A percentile compares a stretch with the other conserved stretches of the same genome.
phyloP scores from a whole-genome alignment of 2,329 filamentous ascomycete species.

The Fusarium torulosum region DNA sequence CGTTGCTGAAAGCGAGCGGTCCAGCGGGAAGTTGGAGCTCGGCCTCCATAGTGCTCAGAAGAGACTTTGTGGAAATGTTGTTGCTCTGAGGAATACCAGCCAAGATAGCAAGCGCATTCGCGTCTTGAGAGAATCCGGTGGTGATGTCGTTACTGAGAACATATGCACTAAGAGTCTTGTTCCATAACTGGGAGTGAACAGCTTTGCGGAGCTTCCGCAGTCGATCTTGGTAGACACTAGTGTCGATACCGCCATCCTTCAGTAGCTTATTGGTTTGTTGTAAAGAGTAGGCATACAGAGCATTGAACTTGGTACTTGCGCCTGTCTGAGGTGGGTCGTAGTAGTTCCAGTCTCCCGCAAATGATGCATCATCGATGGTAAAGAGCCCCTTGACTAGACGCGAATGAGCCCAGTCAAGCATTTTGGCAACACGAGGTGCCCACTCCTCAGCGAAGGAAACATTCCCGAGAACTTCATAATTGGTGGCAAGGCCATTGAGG shows the following conservation, averaged over 20 bases:
- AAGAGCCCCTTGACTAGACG: background rate
- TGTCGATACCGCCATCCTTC: background rate
- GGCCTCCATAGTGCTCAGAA: background rate
- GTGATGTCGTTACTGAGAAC: background rate
- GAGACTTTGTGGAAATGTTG: background rate
- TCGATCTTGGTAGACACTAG: background rate
- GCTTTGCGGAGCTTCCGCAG: background rate
- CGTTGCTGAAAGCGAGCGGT: constrained; percentile 6
- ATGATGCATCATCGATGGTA: background rate
- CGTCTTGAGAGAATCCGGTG: background rate
- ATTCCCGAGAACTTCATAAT: background rate
- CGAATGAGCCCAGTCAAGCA: constrained; percentile 4
- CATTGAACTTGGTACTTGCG: constrained; percentile 6
- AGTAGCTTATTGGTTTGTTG: background rate
- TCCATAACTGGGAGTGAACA: background rate
- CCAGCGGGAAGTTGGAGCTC: constrained; percentile 1
- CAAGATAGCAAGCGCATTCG: background rate
- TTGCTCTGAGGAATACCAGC: background rate
- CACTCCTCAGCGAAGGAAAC: background rate
- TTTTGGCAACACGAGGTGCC: background rate
- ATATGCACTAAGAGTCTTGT: background rate
- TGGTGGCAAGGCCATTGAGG: background rate
- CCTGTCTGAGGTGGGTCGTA: constrained; percentile 6
- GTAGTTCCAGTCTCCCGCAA: constrained; percentile 14
- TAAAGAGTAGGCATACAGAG: background rate